These are phyloP conservation scores for Atkinsonella hypoxylon DNA, from an alignment of 2,329 filamentous ascomycete genomes.

Conservation along the genomic window DNA sequence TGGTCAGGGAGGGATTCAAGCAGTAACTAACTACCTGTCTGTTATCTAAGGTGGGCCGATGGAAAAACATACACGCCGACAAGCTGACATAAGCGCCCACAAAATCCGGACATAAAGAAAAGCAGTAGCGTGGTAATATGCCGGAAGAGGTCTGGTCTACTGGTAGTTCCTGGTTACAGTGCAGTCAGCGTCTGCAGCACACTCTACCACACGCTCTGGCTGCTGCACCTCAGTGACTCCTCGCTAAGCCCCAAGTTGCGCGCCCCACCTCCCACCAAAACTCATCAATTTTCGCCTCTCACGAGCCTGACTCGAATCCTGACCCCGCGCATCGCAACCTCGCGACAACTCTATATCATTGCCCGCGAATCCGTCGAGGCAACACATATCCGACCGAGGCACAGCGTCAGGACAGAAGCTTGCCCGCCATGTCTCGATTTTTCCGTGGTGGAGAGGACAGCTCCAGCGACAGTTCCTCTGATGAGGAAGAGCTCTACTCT, in stretches of 20 bases:
- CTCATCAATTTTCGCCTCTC: slow-evolving; percentile 28
- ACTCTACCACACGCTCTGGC: neutral
- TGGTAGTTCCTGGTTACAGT: neutral
- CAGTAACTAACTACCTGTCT: too few relatives aligned
- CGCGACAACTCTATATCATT: slow-evolving; percentile 11
- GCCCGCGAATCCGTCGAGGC: slow-evolving; percentile 10
- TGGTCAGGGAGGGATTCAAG: neutral
- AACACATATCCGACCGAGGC: slow-evolving; percentile 4
- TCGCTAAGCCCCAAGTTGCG: slow-evolving; percentile 27
- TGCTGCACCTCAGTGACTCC: neutral
- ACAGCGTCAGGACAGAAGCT: slow-evolving; percentile 10
- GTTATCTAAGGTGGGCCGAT: neutral
- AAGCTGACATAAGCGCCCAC: slow-evolving; percentile 8
- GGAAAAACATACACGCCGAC: slow-evolving; percentile 3
- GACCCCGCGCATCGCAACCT: slow-evolving; percentile 24
- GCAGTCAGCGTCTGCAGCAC: too few relatives aligned
- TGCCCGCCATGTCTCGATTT: slow-evolving; percentile 79
- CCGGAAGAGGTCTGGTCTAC: too few relatives aligned
- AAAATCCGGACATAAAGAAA: neutral
- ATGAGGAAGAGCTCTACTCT: slow-evolving; percentile 90
- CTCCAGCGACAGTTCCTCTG: slow-evolving; percentile 89
- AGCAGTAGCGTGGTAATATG: neutral
- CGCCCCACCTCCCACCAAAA: slow-evolving; percentile 32
- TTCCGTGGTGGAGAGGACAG: slow-evolving; percentile 87
- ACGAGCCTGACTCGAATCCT: slow-evolving; percentile 14